Percentiles rank a stretch among this genome's conserved stretches.
Conservation (phyloP, 441 rosid genomes). For the Adansonia madagascariensis region DNA sequence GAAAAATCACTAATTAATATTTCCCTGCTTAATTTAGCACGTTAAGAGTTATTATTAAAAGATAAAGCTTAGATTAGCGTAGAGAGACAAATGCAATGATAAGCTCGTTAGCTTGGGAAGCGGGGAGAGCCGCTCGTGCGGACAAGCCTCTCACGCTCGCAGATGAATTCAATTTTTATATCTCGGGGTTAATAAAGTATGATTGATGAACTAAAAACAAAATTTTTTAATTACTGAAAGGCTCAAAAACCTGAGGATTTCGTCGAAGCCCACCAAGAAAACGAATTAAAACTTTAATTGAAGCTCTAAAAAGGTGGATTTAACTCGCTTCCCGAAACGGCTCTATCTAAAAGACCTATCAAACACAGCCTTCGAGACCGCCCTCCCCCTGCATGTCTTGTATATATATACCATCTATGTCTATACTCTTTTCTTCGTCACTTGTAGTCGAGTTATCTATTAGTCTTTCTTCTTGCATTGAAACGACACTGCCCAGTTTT, state of each 20-base stretch:
- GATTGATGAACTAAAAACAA: constrained; percentile 28
- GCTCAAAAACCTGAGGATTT: constrained; percentile 27
- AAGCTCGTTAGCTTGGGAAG: constrained; percentile 56
- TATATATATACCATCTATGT: constrained; percentile 37
- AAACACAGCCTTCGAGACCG: constrained; percentile 35
- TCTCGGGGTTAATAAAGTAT: constrained; percentile 15
- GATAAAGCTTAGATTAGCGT: constrained; percentile 32
- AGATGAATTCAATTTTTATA: not conserved
- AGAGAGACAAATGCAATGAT: constrained; percentile 34
- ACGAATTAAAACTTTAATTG: not conserved
- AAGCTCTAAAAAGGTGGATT: constrained; percentile 12
- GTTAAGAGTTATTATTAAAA: not conserved
- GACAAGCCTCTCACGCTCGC: constrained; percentile 49
- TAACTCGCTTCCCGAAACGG: constrained; percentile 27
- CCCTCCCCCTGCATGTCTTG: constrained; percentile 32
- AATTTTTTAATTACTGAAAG: constrained; percentile 30
- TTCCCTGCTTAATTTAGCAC: not conserved
- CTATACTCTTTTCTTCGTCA: constrained; percentile 32
- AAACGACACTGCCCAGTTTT: not conserved
- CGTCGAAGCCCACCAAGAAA: constrained; percentile 13
- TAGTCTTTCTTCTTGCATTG: constrained; percentile 11
- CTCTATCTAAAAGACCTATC: constrained; percentile 28
- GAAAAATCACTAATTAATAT: not conserved
- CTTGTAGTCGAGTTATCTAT: constrained; percentile 24
- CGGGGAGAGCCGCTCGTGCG: constrained; percentile 71